Evolutionary conservation across 1,284 basidiomycete genomes (phyloP).

Genomic region (Leucoagaricus sp.): DNA sequence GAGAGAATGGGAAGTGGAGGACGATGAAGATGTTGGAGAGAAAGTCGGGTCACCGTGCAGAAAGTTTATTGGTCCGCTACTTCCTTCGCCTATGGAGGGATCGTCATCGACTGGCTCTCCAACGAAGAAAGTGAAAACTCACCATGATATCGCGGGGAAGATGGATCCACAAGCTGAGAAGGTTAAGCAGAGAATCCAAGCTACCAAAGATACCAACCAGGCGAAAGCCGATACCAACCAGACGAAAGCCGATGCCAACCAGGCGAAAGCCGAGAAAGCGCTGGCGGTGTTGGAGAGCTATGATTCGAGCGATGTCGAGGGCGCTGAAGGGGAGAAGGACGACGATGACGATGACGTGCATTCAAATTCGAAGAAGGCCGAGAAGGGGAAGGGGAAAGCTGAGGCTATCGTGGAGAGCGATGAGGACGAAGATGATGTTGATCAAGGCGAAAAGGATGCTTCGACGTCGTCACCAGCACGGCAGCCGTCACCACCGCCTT

Average conservation of each 20-base stretch:
- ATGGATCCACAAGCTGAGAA: constrained; percentile 60
- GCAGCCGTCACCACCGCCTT: constrained; percentile 22
- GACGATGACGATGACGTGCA: constrained; percentile 28
- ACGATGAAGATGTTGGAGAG: constrained; percentile 47
- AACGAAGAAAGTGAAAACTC: constrained; percentile 8
- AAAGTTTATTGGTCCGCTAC: constrained; percentile 62
- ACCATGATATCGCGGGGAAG: not conserved
- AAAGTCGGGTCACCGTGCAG: constrained; percentile 40
- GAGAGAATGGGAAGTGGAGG: constrained; percentile 41
- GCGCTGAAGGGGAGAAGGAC: constrained; percentile 41
- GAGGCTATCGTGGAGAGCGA: constrained; percentile 5
- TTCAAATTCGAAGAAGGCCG: constrained; percentile 14
- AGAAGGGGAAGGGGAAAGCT: constrained; percentile 14
- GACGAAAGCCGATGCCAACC: too few species aligned
- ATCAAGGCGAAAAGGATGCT: constrained; percentile 1
- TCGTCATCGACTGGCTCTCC: constrained; percentile 28
- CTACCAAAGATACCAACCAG: constrained; percentile 33
- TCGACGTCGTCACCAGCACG: not conserved
- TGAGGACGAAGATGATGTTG: not conserved
- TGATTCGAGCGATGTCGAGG: constrained; percentile 36
- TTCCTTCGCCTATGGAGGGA: constrained; percentile 46
- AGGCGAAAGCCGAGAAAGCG: constrained; percentile 39
- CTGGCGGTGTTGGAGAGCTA: constrained; percentile 56
- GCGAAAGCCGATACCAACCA: too few species aligned
- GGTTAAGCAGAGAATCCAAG: constrained; percentile 66